Conservation (phyloP, 106 monocot species). For the Cymbidium sinense region DNA sequence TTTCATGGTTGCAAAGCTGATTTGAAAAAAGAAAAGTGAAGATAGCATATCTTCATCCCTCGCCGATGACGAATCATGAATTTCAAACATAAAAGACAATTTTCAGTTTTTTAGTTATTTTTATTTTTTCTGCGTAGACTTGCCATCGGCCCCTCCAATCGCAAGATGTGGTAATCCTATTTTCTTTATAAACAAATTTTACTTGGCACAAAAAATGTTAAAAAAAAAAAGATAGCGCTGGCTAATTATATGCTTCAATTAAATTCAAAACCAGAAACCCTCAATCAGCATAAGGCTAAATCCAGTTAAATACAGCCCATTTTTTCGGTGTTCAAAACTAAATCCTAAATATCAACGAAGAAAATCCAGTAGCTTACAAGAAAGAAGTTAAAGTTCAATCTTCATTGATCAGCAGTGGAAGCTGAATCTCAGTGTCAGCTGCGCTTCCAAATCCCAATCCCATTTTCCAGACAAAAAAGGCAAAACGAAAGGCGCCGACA, state of each 20-base stretch:
- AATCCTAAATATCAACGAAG: not conserved
- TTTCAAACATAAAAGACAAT: not conserved
- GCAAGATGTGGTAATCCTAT: not conserved
- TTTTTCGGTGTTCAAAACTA: not conserved
- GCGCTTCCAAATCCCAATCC: too few species aligned
- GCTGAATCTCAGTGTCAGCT: too few species aligned
- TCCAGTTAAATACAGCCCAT: not conserved
- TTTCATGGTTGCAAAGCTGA: not conserved
- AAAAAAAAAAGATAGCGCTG: not conserved
- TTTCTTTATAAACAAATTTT: not conserved
- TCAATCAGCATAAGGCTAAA: not conserved
- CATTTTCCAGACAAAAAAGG: too few species aligned
- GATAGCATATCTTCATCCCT: not conserved
- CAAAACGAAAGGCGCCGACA: too few species aligned
- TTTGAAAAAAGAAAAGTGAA: not conserved
- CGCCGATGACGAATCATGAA: not conserved
- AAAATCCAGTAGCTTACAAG: too few species aligned
- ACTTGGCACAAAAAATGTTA: not conserved
- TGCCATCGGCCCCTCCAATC: not conserved
- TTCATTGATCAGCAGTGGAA: too few species aligned
- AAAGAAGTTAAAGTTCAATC: too few species aligned
- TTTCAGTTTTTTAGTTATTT: not conserved
- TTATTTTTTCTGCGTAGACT: too few species aligned
- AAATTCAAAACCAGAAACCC: not conserved
- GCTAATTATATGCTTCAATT: not conserved